phyloP scores from a whole-genome alignment of 2,329 filamentous ascomycete genomes.

The Trichoderma koningii region DNA sequence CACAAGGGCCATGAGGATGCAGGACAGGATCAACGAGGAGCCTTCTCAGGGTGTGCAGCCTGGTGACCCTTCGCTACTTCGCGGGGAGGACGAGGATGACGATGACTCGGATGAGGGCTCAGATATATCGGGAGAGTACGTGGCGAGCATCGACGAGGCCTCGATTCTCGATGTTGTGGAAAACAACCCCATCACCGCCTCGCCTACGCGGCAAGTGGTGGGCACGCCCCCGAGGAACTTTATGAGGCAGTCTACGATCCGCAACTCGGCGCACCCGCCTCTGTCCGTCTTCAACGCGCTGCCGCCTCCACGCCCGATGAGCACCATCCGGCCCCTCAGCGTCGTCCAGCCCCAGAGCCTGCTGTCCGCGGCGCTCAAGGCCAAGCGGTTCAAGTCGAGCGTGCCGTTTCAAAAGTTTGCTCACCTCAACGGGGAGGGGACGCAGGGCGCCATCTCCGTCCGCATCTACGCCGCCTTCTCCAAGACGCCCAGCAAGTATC shows the following conservation, averaged over 20 bases:
- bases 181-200: constrained; percentile 58
- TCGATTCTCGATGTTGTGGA: constrained; percentile 69
- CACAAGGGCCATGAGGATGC: constrained; percentile 44
- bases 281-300: constrained; percentile 64
- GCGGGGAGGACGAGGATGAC: constrained; percentile 60
- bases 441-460: constrained; percentile 72
- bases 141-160: constrained; percentile 68
- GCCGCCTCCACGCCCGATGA: constrained; percentile 70
- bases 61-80: constrained; percentile 53
- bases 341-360: constrained; percentile 70
- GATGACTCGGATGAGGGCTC: constrained; percentile 63
- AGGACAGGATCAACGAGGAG: constrained; percentile 45
- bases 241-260: constrained; percentile 63
- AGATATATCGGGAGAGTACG: constrained; percentile 66
- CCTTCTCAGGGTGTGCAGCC: constrained; percentile 46
- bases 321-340: constrained; percentile 64
- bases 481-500: constrained; percentile 62
- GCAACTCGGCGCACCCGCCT: constrained; percentile 59
- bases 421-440: constrained; percentile 74
- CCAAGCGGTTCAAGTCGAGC: constrained; percentile 67
- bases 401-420: constrained; percentile 78
- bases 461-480: constrained; percentile 78
- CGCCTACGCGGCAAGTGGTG: constrained; percentile 59
- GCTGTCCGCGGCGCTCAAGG: constrained; percentile 70
- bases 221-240: constrained; percentile 65